Percentiles rank a stretch among this genome's conserved stretches.
These are phyloP conservation scores for Coemansia sp. DNA, from an alignment of 192 early-diverging fungal genomes.

Conservation along the genomic window DNA sequence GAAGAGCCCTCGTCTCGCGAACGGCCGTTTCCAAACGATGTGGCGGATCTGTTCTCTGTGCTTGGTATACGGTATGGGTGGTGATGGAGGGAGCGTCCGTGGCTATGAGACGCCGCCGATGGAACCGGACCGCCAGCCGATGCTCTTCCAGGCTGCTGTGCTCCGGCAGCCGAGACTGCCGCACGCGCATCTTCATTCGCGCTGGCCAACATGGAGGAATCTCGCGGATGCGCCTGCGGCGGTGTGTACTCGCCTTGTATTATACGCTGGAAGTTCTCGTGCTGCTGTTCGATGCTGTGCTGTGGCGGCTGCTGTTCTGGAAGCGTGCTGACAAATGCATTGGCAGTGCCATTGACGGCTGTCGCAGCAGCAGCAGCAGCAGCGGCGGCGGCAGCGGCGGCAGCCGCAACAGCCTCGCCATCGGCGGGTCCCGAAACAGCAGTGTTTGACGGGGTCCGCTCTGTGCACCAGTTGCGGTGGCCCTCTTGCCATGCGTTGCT, in stretches of 20 bases:
- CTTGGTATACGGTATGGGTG: constrained; percentile 27
- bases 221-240: constrained; percentile 15
- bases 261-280: constrained; percentile 11
- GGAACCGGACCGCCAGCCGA: constrained; percentile 25
- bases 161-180: background rate
- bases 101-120: constrained; percentile 10
- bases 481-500: constrained; percentile 76
- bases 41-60: constrained; percentile 1
- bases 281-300: constrained; percentile 8
- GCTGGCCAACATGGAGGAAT: background rate
- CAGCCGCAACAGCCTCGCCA: constrained; percentile 20
- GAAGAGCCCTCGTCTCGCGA: constrained; percentile 10
- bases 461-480: constrained; percentile 80
- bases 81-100: constrained; percentile 24
- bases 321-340: constrained; percentile 21
- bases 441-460: constrained; percentile 38
- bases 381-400: constrained; percentile 30
- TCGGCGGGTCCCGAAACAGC: constrained; percentile 13
- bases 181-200: background rate
- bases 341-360: constrained; percentile 24
- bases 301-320: constrained; percentile 22
- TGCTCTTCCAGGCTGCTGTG: constrained; percentile 1
- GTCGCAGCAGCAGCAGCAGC: constrained; percentile 37
- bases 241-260: constrained; percentile 1
- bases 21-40: background rate